These are phyloP conservation scores for Leccinum subrobustum DNA, from an alignment of 1,284 basidiomycete species.

Conservation along the genomic window DNA sequence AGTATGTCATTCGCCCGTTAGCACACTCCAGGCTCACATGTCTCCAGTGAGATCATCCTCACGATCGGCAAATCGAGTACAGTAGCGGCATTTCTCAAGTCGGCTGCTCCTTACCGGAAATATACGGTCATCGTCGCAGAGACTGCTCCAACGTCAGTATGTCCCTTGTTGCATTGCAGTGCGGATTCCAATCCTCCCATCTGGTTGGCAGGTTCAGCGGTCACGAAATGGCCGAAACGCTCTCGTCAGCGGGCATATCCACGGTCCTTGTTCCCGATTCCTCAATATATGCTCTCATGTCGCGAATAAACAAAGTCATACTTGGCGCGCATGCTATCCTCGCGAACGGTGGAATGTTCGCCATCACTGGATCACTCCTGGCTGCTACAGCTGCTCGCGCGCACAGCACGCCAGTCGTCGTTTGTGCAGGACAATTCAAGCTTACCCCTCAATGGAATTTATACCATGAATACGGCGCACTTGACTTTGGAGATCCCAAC, in stretches of 20 bases:
- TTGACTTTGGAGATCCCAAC: conserved; percentile 87
- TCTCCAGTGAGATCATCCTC: conserved; percentile 86
- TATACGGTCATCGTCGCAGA: conserved; percentile 97
- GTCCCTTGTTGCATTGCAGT: background rate
- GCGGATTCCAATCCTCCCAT: conserved; percentile 2
- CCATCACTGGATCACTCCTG: conserved; percentile 81
- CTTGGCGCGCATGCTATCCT: conserved; percentile 92
- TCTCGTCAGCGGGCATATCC: conserved; percentile 81
- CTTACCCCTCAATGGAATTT: conserved; percentile 93
- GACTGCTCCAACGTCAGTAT: conserved; percentile 82
- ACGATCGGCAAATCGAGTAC: conserved; percentile 94
- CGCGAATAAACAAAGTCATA: conserved; percentile 94
- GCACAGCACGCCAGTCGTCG: conserved; percentile 92
- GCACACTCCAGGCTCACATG: background rate
- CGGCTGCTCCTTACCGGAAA: conserved; percentile 87
- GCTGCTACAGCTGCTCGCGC: conserved; percentile 88
- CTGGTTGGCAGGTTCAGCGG: conserved; percentile 67
- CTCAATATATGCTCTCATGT: conserved; percentile 94
- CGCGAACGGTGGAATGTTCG: conserved; percentile 95
- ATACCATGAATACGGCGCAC: conserved; percentile 82
- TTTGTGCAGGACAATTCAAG: conserved; percentile 95
- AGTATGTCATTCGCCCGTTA: conserved; percentile 52
- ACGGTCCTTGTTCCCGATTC: conserved; percentile 96
- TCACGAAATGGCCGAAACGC: conserved; percentile 78
- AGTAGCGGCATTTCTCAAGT: conserved; percentile 91